These are phyloP conservation scores for Craterostigma plantagineum DNA, from an alignment of 257 asterid genomes.

Conservation along the genomic window DNA sequence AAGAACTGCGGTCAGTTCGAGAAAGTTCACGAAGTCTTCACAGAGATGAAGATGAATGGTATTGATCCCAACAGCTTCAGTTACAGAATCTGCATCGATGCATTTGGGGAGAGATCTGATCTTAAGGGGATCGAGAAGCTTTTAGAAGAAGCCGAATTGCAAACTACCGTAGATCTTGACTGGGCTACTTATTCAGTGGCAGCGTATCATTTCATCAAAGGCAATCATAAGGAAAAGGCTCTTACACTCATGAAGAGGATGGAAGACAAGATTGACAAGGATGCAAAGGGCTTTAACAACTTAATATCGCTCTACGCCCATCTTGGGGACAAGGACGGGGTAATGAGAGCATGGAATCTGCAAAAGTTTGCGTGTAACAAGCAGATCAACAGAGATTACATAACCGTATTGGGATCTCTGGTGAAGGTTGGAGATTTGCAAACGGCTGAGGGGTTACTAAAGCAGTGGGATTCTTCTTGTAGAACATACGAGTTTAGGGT, in stretches of 20 bases:
- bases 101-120: slow-evolving; percentile 34
- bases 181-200: no score
- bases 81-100: slow-evolving; percentile 35
- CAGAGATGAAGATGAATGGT: slow-evolving; percentile 33
- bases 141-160: slow-evolving; percentile 27
- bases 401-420: slow-evolving; percentile 30
- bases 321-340: slow-evolving; percentile 27
- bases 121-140: slow-evolving; percentile 34
- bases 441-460: slow-evolving; percentile 23
- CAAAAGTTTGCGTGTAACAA: slow-evolving; percentile 33
- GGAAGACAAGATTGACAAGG: no score
- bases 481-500: slow-evolving; percentile 30
- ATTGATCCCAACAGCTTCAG: slow-evolving; percentile 35
- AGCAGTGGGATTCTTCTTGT: slow-evolving; percentile 37
- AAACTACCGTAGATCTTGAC: slow-evolving; percentile 9
- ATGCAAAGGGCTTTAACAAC: no score
- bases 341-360: slow-evolving; percentile 38
- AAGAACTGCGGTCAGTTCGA: slow-evolving; percentile 25
- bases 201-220: no score
- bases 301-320: neutral
- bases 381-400: slow-evolving; percentile 45
- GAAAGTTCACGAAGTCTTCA: slow-evolving; percentile 26
- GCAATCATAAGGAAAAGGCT: no score
- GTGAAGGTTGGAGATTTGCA: slow-evolving; percentile 44
- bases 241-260: no score